A percentile compares a stretch with the other conserved stretches of the same genome.
Evolutionary conservation across 805 yeast genomes (phyloP).

Genomic region (Myxozyma neotropica): DNA sequence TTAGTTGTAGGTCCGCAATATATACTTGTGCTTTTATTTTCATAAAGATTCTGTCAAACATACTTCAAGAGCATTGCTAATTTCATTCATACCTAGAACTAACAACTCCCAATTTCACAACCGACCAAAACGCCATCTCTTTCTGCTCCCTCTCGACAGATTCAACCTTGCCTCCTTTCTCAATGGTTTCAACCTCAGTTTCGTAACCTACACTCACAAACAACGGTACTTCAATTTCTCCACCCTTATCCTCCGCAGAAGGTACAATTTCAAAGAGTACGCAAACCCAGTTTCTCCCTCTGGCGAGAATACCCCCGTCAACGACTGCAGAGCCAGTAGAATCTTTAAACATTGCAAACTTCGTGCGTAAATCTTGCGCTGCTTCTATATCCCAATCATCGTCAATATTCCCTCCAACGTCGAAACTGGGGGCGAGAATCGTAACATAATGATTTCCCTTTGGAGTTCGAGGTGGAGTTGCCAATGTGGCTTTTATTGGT

Average conservation of each 20-base stretch:
- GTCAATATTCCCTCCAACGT: conserved; percentile 25
- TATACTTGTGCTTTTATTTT: too few species aligned
- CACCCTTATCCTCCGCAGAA: not conserved
- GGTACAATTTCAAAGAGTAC: conserved; percentile 29
- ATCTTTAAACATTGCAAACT: conserved; percentile 6
- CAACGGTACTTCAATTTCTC: conserved; percentile 25
- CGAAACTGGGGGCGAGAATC: conserved; percentile 24
- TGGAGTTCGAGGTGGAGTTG: conserved; percentile 28
- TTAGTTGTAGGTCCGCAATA: too few species aligned
- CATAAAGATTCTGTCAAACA: too few species aligned
- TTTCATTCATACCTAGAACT: too few species aligned
- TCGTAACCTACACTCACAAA: conserved; percentile 29
- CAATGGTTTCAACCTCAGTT: conserved; percentile 5
- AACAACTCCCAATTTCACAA: conserved; percentile 15
- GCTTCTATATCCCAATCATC: conserved; percentile 32
- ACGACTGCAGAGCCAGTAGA: not conserved
- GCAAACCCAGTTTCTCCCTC: conserved; percentile 30
- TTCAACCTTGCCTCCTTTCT: not conserved
- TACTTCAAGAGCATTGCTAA: too few species aligned
- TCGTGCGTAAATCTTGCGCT: not conserved
- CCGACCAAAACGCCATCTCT: conserved; percentile 28
- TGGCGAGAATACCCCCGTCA: conserved; percentile 18
- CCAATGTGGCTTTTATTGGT: conserved; percentile 19
- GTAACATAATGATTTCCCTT: conserved; percentile 19
- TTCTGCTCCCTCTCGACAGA: conserved; percentile 3